Base-by-base conservation (phyloP, 495 filamentous ascomycete species). In the Aspergillus ellipticus region DNA sequence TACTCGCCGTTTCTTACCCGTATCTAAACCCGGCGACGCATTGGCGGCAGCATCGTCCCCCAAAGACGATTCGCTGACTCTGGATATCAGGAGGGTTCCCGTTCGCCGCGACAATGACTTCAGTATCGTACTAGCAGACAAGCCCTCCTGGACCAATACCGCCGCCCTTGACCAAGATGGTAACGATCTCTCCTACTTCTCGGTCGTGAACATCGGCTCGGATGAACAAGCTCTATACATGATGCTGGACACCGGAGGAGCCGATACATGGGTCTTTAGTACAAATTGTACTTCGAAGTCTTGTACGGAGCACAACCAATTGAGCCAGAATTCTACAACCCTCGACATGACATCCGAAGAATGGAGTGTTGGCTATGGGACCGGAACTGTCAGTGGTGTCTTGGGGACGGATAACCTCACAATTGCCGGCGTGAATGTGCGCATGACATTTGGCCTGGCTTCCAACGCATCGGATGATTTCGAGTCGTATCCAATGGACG, bases 241-340 rank as follows among this genome's bases (percentile, higher is more conserved):
- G 78, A 79, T 90, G 37, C 63, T 96, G 28, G 90, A 96, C 66
- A 89, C 89, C 15, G 90, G 89, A 20, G 86, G 88, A 8, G 80
- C 83, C 19, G 86, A 85, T 61, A 88, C 84, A 9, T 96, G 90
- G 90, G 79, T 94, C 22, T 90, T 90, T 75, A 78, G 81, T 20
- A 71, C 82, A 10, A 65, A 76, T 31, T 96, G 90, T 73, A 76
- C 67, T 17, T 77, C 80, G 3, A 62, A 64, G 19, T 78, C 85
- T 17, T 96, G 90, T 61, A 59, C 63, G 26, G 67, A 70, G 42
- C 90, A 94, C 67, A 81, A 86, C 58, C 83, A 74, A 0, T 93
- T 89, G 65, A 84, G 85, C 28, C 62, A 74, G 1, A 64, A 83
- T 42, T 93, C 89, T 2, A 80, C 68, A 33, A 80, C 79, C 26